Evolutionary conservation across 1,284 basidiomycete genomes (phyloP).

Genomic region (Mycosarcoma maydis): DNA sequence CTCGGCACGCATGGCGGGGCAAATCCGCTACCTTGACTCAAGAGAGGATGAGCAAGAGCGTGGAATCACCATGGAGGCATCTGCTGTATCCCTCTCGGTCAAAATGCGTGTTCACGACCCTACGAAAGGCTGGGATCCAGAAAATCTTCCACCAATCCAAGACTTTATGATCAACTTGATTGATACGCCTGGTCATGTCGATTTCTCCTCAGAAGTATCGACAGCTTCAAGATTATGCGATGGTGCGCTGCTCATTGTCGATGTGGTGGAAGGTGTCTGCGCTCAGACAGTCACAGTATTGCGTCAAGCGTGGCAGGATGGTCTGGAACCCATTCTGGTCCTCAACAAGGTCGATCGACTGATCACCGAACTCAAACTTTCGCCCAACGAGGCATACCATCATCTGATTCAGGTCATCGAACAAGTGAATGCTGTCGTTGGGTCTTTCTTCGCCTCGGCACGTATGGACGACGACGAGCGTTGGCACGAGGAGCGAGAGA

Average conservation of each 20-base stretch:
- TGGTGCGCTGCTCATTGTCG: slow-evolving; percentile 94
- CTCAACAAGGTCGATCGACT: slow-evolving; percentile 98
- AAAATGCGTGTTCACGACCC: slow-evolving; percentile 57
- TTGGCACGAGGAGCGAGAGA: slow-evolving; percentile 91
- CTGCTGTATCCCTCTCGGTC: slow-evolving; percentile 73
- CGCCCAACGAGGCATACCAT: slow-evolving; percentile 92
- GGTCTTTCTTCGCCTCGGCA: slow-evolving; percentile 91
- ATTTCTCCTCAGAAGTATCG: slow-evolving; percentile 97
- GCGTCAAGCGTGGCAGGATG: slow-evolving; percentile 92
- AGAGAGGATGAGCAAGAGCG: slow-evolving; percentile 97
- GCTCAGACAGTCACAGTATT: slow-evolving; percentile 96
- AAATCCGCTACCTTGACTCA: slow-evolving; percentile 93
- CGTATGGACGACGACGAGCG: slow-evolving; percentile 91
- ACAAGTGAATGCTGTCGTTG: slow-evolving; percentile 98
- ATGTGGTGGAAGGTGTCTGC: slow-evolving; percentile 97
- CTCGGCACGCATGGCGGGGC: slow-evolving; percentile 91
- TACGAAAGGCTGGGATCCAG: slow-evolving; percentile 47
- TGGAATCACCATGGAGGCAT: slow-evolving; percentile 99
- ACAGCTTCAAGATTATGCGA: slow-evolving; percentile 92
- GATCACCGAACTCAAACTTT: slow-evolving; percentile 90
- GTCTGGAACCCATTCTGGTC: slow-evolving; percentile 87
- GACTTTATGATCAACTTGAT: slow-evolving; percentile 91
- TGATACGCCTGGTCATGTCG: slow-evolving; percentile 98
- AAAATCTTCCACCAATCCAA: slow-evolving; percentile 62
- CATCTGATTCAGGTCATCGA: slow-evolving; percentile 92